A percentile compares a stretch with the other conserved stretches of the same genome.
Conservation (phyloP, 129 eudicot species). For the Centaurea solstitialis region DNA sequence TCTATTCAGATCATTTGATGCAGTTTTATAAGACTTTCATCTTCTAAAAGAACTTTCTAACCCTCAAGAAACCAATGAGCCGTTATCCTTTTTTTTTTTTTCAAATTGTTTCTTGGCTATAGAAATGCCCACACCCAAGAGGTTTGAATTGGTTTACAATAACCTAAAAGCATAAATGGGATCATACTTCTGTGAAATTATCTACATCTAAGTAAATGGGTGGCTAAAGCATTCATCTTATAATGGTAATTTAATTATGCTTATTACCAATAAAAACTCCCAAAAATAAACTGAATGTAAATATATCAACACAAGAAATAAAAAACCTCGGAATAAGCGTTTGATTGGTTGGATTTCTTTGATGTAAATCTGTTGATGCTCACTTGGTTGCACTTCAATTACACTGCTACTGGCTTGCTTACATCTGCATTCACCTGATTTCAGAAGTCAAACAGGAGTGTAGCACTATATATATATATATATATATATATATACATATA, state of each 20-base stretch:
- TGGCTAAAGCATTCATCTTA: background rate
- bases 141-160: too few relatives aligned
- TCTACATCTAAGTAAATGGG: background rate
- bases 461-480: background rate
- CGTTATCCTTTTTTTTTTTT: too few relatives aligned
- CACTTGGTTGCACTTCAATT: background rate
- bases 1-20: background rate
- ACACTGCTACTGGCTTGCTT: constrained; percentile 36
- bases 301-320: constrained; percentile 3
- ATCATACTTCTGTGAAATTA: too few relatives aligned
- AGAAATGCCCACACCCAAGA: too few relatives aligned
- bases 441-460: background rate
- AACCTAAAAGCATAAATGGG: too few relatives aligned
- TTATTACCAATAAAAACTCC: background rate
- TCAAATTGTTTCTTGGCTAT: too few relatives aligned
- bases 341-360: background rate
- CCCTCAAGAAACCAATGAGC: background rate
- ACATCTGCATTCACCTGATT: constrained; percentile 30
- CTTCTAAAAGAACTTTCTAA: background rate
- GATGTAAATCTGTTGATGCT: background rate
- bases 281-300: constrained; percentile 5
- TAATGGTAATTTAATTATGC: background rate
- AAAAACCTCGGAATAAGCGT: background rate
- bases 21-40: background rate
- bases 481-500: too few relatives aligned